These are phyloP conservation scores for Aspergillus puulaauensis DNA, from an alignment of 2,329 filamentous ascomycete species.

Conservation along the genomic window DNA sequence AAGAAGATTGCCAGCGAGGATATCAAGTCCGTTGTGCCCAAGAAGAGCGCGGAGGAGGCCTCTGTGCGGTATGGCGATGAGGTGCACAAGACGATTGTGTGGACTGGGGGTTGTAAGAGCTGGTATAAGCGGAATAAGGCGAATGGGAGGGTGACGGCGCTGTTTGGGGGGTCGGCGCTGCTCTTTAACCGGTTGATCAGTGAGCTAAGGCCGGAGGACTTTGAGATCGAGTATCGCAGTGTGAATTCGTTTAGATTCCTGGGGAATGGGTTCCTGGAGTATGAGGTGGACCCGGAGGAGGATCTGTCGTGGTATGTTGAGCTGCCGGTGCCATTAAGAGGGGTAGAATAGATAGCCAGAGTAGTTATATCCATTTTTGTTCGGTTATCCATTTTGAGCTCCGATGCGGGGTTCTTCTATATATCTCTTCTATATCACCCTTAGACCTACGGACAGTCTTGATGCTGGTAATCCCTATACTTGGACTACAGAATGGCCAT, in stretches of 20 bases:
- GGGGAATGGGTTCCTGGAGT: constrained; percentile 49
- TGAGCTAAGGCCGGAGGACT: constrained; percentile 49
- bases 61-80: constrained; percentile 49
- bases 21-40: constrained; percentile 38
- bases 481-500: background rate
- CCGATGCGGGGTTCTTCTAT: too few relatives aligned
- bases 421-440: too few relatives aligned
- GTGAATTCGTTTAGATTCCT: constrained; percentile 49
- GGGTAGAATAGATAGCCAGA: too few relatives aligned
- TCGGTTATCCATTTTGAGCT: constrained; percentile 7
- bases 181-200: constrained; percentile 38
- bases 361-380: background rate
- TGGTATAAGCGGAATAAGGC: constrained; percentile 53
- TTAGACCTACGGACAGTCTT: too few relatives aligned
- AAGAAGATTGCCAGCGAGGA: constrained; percentile 32
- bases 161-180: constrained; percentile 46
- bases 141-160: constrained; percentile 47
- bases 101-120: constrained; percentile 44
- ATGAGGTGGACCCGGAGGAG: constrained; percentile 23
- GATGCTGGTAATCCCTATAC: background rate
- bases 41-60: constrained; percentile 46
- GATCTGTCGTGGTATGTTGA: constrained; percentile 30
- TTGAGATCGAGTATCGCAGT: constrained; percentile 47
- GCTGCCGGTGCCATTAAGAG: too few relatives aligned
- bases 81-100: constrained; percentile 44